Percentiles rank a stretch among this genome's conserved stretches.
Evolutionary conservation across 371 early-diverging fungal species (phyloP).

Genomic region (Haplosporangium sp.): DNA sequence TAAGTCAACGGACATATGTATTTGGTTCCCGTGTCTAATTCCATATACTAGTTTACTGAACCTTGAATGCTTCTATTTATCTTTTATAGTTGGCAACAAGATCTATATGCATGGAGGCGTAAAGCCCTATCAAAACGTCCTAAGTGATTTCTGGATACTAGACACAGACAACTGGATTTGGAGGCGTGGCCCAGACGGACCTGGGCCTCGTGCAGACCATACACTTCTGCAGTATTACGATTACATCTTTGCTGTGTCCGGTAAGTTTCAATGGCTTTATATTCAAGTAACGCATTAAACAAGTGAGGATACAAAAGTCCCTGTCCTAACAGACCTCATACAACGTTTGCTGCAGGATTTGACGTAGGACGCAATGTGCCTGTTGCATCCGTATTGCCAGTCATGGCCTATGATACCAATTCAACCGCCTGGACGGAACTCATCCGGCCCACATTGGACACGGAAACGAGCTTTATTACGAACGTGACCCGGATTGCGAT

Average conservation of each 20-base stretch:
- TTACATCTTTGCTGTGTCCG: slow-evolving; percentile 45
- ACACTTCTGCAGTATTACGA: slow-evolving; percentile 48
- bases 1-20: background rate
- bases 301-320: no score
- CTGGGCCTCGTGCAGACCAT: slow-evolving; percentile 49
- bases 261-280: background rate
- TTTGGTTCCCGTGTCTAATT: no score
- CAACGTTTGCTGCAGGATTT: slow-evolving; percentile 14
- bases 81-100: slow-evolving; percentile 29
- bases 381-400: slow-evolving; percentile 15
- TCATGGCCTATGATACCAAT: slow-evolving; percentile 45
- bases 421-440: slow-evolving; percentile 33
- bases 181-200: slow-evolving; percentile 38
- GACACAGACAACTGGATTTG: slow-evolving; percentile 49
- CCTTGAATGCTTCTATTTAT: background rate
- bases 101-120: slow-evolving; percentile 52
- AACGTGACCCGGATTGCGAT: slow-evolving; percentile 33
- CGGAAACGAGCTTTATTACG: slow-evolving; percentile 26
- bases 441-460: slow-evolving; percentile 36
- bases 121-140: slow-evolving; percentile 44
- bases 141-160: slow-evolving; percentile 43
- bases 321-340: no score
- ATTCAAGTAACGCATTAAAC: no score
- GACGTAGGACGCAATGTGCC: slow-evolving; percentile 42
- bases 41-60: no score